Base-by-base conservation (phyloP, 768 basidiomycete species). In the Boletus reticuloceps region DNA sequence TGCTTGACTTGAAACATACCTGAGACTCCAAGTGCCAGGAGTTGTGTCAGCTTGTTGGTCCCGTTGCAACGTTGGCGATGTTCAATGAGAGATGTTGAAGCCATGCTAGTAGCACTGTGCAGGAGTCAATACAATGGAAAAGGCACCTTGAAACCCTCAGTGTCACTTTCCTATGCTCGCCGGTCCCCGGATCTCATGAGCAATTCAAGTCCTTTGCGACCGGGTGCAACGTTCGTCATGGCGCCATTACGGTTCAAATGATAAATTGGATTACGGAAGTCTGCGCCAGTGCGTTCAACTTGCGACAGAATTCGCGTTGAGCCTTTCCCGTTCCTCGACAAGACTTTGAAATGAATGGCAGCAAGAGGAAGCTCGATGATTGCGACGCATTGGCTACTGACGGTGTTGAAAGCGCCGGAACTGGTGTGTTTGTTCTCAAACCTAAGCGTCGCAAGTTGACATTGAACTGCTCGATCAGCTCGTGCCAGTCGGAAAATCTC, bases 301-400 rank as follows among this genome's bases (percentile, higher is more conserved):
- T 27, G 27, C 9, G 27, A 27, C 27, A 22, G 9, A 53, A 54
- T 43, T 27, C 14, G 13, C n/a, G 8, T 51, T 47, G 47, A 45
- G 22, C 22, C 27, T 19, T 20, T 19, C n/a, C 22, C 2, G 9
- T 29, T 42, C 20, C 14, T 27, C 16, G 25, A 44, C 37, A 41
- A n/a, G 22, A 32, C 34, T 29, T 38, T 6, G 27, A 51, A 22
- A 67, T 67, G 66, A 58, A 27, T 19, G 48, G 57, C 13, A 55
- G 41, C 45, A 67, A 67, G 43, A 59, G 66, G 51, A 66, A 59
- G 20, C 36, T 56, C 22, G 49, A 47, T n/a, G 57, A 55, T n/a
- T n/a, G n/a, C n/a, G n/a, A n/a, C n/a, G n/a, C n/a, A n/a, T n/a
- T n/a, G 49, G 27, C 27, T 29, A 29, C 27, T 9, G 55, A 66